Evolutionary conservation across 1,139 yeast species (phyloP).

Genomic region (Saccharomyces hybrid): DNA sequence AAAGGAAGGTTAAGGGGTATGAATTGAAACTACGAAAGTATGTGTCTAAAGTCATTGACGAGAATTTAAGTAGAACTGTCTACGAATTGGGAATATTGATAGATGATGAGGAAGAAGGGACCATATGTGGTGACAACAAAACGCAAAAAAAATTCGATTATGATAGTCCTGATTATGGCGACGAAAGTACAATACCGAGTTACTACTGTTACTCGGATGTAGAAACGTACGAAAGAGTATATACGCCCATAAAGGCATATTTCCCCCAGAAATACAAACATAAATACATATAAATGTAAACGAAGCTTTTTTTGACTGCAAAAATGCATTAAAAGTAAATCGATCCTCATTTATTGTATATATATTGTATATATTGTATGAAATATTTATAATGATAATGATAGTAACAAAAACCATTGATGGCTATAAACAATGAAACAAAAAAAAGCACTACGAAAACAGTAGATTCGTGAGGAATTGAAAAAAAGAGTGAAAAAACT

Average conservation of each 20-base stretch:
- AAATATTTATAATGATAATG: neutral
- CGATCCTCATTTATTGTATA: neutral
- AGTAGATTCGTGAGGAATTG: neutral
- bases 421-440: neutral
- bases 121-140: neutral
- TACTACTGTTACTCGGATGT: neutral
- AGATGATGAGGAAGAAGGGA: neutral
- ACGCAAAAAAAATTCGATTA: neutral
- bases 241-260: neutral
- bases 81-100: neutral
- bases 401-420: neutral
- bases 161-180: neutral
- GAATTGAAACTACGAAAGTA: neutral
- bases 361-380: neutral
- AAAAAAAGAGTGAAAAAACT: neutral
- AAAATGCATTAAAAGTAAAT: neutral
- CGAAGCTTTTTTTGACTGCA: neutral
- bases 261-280: neutral
- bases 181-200: conserved; percentile 1
- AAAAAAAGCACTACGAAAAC: neutral
- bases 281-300: neutral
- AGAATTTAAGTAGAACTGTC: neutral
- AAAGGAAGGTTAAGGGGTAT: neutral
- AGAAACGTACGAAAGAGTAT: neutral
- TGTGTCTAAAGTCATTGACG: neutral